These are phyloP conservation scores for Talaromyces proteolyticus DNA, from an alignment of 495 filamentous ascomycete genomes.

Conservation along the genomic window DNA sequence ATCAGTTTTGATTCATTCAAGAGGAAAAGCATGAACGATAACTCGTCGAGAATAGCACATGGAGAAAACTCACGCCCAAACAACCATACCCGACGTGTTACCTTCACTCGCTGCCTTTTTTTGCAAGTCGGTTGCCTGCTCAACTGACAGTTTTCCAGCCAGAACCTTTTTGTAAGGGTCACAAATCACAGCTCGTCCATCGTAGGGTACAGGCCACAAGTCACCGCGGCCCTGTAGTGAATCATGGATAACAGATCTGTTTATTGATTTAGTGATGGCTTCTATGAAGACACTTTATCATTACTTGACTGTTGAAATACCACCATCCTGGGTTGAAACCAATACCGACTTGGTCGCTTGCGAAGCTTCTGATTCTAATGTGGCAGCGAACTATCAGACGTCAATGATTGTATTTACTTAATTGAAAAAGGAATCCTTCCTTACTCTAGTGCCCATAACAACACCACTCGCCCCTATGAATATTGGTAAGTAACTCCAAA, in stretches of 20 bases:
- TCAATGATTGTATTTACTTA: slow-evolving; percentile 1
- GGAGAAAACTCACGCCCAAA: slow-evolving; percentile 16
- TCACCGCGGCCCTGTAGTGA: slow-evolving; percentile 5
- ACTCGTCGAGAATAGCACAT: neutral
- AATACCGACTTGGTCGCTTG: slow-evolving; percentile 15
- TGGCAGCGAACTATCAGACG: slow-evolving; percentile 14
- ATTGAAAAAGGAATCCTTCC: neutral
- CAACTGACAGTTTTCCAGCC: slow-evolving; percentile 10
- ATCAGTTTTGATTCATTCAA: neutral
- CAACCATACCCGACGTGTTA: slow-evolving; percentile 12
- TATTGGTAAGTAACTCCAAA: neutral
- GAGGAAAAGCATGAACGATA: neutral
- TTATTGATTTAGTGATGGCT: slow-evolving; percentile 4
- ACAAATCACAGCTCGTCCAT: slow-evolving; percentile 19
- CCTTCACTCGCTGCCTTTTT: slow-evolving; percentile 15
- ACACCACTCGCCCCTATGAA: slow-evolving; percentile 44
- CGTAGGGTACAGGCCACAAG: slow-evolving; percentile 20
- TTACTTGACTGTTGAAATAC: slow-evolving; percentile 17
- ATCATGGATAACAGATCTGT: neutral
- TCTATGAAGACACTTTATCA: slow-evolving; percentile 16
- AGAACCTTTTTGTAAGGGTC: slow-evolving; percentile 13
- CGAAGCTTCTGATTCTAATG: slow-evolving; percentile 17
- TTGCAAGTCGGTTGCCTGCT: slow-evolving; percentile 16
- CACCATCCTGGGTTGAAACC: slow-evolving; percentile 15
- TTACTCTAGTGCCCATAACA: slow-evolving; percentile 59